These are phyloP conservation scores for Chaetoscypha palmicola DNA, from an alignment of 2,329 filamentous ascomycete genomes.

Conservation along the genomic window DNA sequence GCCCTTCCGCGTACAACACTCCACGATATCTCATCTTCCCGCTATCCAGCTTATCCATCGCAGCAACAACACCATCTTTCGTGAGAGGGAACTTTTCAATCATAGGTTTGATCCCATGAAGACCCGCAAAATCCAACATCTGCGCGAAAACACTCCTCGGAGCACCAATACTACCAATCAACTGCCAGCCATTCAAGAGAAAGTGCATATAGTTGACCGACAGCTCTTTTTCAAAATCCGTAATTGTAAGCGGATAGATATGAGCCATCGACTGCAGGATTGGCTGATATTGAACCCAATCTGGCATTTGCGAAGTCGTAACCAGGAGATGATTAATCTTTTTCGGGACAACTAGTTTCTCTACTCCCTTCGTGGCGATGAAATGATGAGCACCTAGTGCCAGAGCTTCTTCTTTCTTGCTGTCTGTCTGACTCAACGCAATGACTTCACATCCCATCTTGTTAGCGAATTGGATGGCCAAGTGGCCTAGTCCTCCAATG, in stretches of 20 bases:
- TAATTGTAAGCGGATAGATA: constrained; percentile 58
- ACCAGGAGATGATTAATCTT: constrained; percentile 22
- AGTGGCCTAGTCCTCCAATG: constrained; percentile 66
- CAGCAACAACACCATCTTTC: constrained; percentile 12
- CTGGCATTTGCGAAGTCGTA: constrained; percentile 16
- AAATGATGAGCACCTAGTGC: constrained; percentile 53
- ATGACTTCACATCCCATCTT: constrained; percentile 62
- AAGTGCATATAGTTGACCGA: constrained; percentile 21
- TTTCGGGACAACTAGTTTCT: constrained; percentile 30
- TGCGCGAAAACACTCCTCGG: neutral
- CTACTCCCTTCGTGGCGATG: constrained; percentile 38
- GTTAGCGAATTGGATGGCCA: constrained; percentile 62
- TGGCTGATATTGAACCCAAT: constrained; percentile 14
- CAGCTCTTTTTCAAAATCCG: constrained; percentile 38
- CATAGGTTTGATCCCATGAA: neutral
- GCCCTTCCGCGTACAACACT: constrained; percentile 4
- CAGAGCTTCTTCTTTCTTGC: constrained; percentile 51
- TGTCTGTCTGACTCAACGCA: constrained; percentile 52
- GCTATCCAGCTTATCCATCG: constrained; percentile 11
- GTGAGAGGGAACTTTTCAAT: constrained; percentile 9
- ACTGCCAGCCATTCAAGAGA: constrained; percentile 10
- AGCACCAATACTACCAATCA: constrained; percentile 5
- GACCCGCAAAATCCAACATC: neutral
- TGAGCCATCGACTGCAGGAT: constrained; percentile 38
- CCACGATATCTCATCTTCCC: constrained; percentile 15